These are phyloP conservation scores for Saururus chinensis DNA, from an alignment of 164 flowering plant species.

Conservation along the genomic window DNA sequence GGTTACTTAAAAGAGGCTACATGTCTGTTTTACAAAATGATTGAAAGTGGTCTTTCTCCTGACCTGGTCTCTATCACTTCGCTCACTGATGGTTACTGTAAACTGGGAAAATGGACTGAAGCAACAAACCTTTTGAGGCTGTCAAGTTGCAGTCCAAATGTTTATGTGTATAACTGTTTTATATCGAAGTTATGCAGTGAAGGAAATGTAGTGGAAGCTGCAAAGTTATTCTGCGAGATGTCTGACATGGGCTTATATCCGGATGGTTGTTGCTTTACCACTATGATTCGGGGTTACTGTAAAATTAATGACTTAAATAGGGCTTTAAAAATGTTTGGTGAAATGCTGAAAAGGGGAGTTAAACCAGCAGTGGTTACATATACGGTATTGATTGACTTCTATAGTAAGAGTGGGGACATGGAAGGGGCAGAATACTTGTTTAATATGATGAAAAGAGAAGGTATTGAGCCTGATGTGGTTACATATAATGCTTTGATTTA, in stretches of 20 bases:
- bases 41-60: slow-evolving; percentile 17
- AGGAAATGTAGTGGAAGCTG: slow-evolving; percentile 31
- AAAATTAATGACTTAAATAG: slow-evolving; percentile 12
- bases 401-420: slow-evolving; percentile 27
- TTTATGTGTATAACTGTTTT: slow-evolving; percentile 35
- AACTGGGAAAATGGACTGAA: slow-evolving; percentile 19
- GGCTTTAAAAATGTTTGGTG: slow-evolving; percentile 27
- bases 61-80: slow-evolving; percentile 32
- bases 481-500: slow-evolving; percentile 33
- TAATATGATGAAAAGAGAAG: slow-evolving; percentile 19
- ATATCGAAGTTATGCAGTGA: slow-evolving; percentile 28
- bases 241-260: slow-evolving; percentile 23
- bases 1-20: slow-evolving; percentile 30
- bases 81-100: slow-evolving; percentile 36
- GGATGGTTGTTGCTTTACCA: slow-evolving; percentile 36
- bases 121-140: slow-evolving; percentile 22
- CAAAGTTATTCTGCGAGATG: slow-evolving; percentile 30
- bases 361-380: slow-evolving; percentile 31
- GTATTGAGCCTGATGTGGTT: slow-evolving; percentile 28
- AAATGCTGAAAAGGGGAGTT: slow-evolving; percentile 37
- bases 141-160: slow-evolving; percentile 20
- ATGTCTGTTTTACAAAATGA: slow-evolving; percentile 30
- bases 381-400: slow-evolving; percentile 25
- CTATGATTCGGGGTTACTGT: slow-evolving; percentile 39
- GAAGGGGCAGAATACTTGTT: slow-evolving; percentile 29